Evolutionary conservation across 192 early-diverging fungal species (phyloP).

Genomic region (Coemansia interrupta): DNA sequence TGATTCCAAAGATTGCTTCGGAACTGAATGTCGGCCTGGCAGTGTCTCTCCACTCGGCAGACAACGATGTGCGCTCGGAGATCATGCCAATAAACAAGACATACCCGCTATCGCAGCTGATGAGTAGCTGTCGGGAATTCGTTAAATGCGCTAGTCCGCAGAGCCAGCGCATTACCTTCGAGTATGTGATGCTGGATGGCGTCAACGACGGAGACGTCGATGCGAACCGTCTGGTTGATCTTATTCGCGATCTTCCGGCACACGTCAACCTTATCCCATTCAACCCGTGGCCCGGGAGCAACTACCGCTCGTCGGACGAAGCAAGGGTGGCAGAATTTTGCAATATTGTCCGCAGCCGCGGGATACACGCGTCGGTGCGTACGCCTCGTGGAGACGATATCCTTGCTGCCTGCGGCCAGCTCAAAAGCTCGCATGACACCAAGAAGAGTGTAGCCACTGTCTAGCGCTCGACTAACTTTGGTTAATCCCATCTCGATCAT

Average conservation of each 20-base stretch:
- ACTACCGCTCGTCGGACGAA: conserved; percentile 58
- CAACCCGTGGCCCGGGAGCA: conserved; percentile 81
- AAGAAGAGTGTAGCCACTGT: background rate
- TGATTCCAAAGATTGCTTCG: conserved; percentile 69
- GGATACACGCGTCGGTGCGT: conserved; percentile 60
- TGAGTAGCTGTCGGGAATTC: conserved; percentile 69
- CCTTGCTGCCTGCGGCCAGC: conserved; percentile 76
- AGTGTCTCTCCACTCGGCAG: conserved; percentile 81
- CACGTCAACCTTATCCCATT: conserved; percentile 83
- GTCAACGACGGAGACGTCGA: conserved; percentile 76
- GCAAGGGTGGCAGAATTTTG: conserved; percentile 61
- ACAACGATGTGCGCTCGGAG: conserved; percentile 66
- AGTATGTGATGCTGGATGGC: conserved; percentile 84
- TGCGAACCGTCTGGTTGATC: conserved; percentile 62
- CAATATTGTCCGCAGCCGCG: conserved; percentile 44
- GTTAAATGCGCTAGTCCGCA: conserved; percentile 51
- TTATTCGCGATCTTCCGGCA: conserved; percentile 63
- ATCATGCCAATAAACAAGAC: conserved; percentile 86
- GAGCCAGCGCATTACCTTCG: conserved; percentile 79
- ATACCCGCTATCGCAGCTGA: conserved; percentile 67
- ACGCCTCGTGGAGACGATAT: conserved; percentile 71
- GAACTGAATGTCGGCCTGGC: conserved; percentile 72
- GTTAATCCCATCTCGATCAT: too few relatives aligned
- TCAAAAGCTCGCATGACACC: conserved; percentile 43
- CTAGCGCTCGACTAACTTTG: too few relatives aligned